Percentiles rank a stretch among this genome's conserved stretches.
Evolutionary conservation across 75 land plant species (phyloP).

Genomic region (Sequoia sempervirens): DNA sequence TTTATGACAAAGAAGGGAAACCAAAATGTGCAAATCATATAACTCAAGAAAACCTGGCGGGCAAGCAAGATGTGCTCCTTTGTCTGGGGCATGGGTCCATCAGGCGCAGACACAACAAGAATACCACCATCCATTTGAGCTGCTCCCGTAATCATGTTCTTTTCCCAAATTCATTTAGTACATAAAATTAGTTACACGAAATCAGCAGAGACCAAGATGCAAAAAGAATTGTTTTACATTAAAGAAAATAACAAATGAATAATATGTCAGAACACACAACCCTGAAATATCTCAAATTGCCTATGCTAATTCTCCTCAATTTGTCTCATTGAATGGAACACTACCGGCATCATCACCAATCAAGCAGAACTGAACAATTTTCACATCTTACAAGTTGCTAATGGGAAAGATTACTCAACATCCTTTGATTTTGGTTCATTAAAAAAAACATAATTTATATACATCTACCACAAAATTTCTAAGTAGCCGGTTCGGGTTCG

Average conservation of each 20-base stretch:
- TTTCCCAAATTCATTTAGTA: slow-evolving; percentile 5
- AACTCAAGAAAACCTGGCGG: slow-evolving; percentile 62
- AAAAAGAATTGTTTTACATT: neutral
- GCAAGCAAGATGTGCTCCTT: slow-evolving; percentile 98
- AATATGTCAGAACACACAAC: too few relatives aligned
- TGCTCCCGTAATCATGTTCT: slow-evolving; percentile 99
- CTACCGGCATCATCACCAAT: neutral
- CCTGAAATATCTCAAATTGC: neutral
- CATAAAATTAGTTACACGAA: neutral
- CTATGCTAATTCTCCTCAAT: neutral
- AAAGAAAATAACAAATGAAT: neutral
- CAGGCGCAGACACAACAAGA: slow-evolving; percentile 95
- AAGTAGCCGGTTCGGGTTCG: too few relatives aligned
- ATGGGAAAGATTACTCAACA: neutral
- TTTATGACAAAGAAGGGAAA: neutral
- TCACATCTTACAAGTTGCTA: neutral
- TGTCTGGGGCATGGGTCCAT: slow-evolving; percentile 99
- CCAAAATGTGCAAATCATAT: neutral
- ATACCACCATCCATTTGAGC: slow-evolving; percentile 99
- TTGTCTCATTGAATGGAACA: neutral
- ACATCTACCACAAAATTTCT: neutral
- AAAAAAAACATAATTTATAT: too few relatives aligned
- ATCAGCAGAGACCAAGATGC: neutral
- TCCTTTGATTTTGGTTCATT: neutral
- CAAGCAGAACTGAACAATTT: neutral